Conservation (phyloP, 2,329 filamentous ascomycete genomes). For the Pseudocercospora pini-densiflorae region DNA sequence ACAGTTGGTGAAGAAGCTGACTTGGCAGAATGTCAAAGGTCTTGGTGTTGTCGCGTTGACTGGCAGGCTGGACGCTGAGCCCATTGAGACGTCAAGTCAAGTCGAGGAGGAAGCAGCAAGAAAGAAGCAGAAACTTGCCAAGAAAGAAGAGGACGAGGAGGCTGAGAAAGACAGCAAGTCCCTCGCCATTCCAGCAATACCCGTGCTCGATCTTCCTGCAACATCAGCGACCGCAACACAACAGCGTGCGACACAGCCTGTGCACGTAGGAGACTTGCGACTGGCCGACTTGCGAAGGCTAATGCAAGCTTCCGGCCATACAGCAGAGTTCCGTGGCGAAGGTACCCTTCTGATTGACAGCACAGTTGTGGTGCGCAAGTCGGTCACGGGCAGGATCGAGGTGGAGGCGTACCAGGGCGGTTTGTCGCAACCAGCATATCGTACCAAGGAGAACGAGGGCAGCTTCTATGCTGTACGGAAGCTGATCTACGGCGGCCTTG, state of each 20-base stretch:
- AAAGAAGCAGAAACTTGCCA: conserved; percentile 59
- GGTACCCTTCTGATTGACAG: conserved; percentile 90
- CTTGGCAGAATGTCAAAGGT: conserved; percentile 92
- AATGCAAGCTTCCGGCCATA: conserved; percentile 81
- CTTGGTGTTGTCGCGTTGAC: conserved; percentile 93
- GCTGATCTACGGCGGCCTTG: conserved; percentile 92
- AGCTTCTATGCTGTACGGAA: conserved; percentile 87
- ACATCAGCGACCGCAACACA: conserved; percentile 50
- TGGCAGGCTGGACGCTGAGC: conserved; percentile 65
- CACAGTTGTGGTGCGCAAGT: conserved; percentile 85
- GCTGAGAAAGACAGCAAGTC: neutral
- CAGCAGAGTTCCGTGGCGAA: conserved; percentile 90
- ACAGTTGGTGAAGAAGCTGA: conserved; percentile 79
- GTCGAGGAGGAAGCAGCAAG: conserved; percentile 45
- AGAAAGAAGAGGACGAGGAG: conserved; percentile 40
- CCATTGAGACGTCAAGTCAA: conserved; percentile 38
- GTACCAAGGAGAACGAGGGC: conserved; percentile 53
- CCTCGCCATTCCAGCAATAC: conserved; percentile 40
- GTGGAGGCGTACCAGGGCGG: conserved; percentile 73
- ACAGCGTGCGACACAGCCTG: conserved; percentile 70
- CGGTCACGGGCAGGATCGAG: conserved; percentile 74
- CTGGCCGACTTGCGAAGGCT: conserved; percentile 85
- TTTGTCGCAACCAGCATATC: conserved; percentile 43
- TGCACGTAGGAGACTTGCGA: conserved; percentile 92
- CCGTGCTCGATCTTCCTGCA: conserved; percentile 64